Evolutionary conservation across 1,284 basidiomycete species (phyloP).

Genomic region (Leccinum subrobustum): DNA sequence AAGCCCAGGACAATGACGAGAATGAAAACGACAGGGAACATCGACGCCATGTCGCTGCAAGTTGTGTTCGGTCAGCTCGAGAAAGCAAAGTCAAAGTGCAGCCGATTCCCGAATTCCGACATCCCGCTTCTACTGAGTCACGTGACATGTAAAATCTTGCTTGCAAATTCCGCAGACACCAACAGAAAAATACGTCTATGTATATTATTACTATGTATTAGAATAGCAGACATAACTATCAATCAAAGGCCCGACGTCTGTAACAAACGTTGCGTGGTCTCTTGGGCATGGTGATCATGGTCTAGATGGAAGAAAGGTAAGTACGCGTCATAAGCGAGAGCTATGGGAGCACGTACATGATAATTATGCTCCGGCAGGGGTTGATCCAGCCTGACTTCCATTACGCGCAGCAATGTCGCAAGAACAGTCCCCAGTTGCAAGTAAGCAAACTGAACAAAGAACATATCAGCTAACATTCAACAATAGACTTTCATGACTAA

Average conservation of each 20-base stretch:
- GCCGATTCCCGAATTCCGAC: not conserved
- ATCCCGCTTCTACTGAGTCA: not conserved
- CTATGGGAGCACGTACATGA: slow-evolving; percentile 55
- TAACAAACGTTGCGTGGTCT: slow-evolving; percentile 48
- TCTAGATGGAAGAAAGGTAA: slow-evolving; percentile 37
- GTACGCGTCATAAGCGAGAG: not conserved
- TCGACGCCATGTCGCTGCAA: slow-evolving; percentile 45
- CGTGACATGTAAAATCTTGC: not conserved
- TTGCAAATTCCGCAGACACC: not conserved
- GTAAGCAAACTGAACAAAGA: slow-evolving; percentile 78
- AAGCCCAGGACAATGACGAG: slow-evolving; percentile 59
- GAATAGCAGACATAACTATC: slow-evolving; percentile 4
- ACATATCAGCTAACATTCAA: not conserved
- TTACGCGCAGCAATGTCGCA: slow-evolving; percentile 72
- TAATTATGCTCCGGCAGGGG: slow-evolving; percentile 87
- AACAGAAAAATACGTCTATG: not conserved
- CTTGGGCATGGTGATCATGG: slow-evolving; percentile 72
- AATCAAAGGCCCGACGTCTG: slow-evolving; percentile 41
- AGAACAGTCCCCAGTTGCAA: slow-evolving; percentile 89
- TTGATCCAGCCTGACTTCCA: slow-evolving; percentile 70
- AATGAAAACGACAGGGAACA: slow-evolving; percentile 53
- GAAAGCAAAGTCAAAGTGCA: not conserved
- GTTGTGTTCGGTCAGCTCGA: not conserved
- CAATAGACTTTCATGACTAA: slow-evolving; percentile 31
- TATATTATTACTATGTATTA: not conserved